Conservation (phyloP, 768 basidiomycete genomes). For the Suillus alpinus region DNA sequence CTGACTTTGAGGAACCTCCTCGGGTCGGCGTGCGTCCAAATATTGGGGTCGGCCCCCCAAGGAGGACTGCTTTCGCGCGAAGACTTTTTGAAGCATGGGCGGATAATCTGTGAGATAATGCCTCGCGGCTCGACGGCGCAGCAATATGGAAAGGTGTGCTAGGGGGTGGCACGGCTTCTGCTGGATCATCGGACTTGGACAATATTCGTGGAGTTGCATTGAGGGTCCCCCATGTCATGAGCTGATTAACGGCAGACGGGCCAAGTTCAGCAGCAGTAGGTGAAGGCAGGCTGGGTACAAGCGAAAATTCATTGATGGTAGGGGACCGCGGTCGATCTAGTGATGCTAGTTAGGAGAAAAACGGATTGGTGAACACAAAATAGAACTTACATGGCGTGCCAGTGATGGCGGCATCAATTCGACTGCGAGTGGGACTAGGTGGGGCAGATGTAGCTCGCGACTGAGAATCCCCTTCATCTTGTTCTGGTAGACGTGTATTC, state of each 20-base stretch:
- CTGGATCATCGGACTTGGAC: conserved; percentile 55
- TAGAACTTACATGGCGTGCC: conserved; percentile 79
- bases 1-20: conserved; percentile 34
- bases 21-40: conserved; percentile 32
- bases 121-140: conserved; percentile 75
- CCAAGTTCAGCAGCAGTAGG: conserved; percentile 83
- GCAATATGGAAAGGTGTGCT: conserved; percentile 77
- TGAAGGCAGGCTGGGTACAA: conserved; percentile 84
- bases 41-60: conserved; percentile 38
- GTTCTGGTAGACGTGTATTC: conserved; percentile 79
- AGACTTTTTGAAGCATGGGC: conserved; percentile 79
- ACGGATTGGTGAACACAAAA: not conserved
- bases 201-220: conserved; percentile 89
- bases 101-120: conserved; percentile 77
- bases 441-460: conserved; percentile 54
- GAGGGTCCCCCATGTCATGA: conserved; percentile 98
- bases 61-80: conserved; percentile 68
- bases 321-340: conserved; percentile 66
- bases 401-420: conserved; percentile 88
- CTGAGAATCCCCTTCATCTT: conserved; percentile 50
- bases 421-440: conserved; percentile 86
- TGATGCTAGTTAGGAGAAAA: conserved; percentile 11
- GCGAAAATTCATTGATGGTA: conserved; percentile 55
- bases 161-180: conserved; percentile 40
- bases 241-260: conserved; percentile 78